A percentile compares a stretch with the other conserved stretches of the same genome.
Conservation (phyloP, 1,284 basidiomycete species). For the Sporisorium exsertum region DNA sequence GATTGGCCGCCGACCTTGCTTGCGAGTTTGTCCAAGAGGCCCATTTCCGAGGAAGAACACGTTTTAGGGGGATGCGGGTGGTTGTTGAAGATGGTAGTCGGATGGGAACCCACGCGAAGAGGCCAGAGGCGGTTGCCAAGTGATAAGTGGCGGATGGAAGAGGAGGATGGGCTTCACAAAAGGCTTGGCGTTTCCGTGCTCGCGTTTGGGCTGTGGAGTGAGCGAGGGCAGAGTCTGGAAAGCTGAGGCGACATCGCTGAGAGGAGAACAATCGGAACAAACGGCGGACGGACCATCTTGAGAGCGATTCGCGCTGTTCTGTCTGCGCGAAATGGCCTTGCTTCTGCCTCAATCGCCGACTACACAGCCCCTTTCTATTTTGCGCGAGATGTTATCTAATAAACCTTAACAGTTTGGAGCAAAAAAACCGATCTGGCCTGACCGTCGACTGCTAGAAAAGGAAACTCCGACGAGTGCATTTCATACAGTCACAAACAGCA, state of each 20-base stretch:
- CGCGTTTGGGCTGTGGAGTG: neutral
- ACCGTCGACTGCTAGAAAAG: neutral
- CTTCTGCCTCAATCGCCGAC: neutral
- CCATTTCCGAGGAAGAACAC: slow-evolving; percentile 30
- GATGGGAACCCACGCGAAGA: neutral
- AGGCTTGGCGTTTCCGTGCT: slow-evolving; percentile 12
- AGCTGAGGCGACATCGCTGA: neutral
- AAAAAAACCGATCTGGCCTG: neutral
- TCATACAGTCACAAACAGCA: slow-evolving; percentile 2
- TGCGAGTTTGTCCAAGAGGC: slow-evolving; percentile 61
- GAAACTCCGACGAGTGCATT: neutral
- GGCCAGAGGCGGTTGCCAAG: neutral
- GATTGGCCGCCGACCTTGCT: slow-evolving; percentile 44
- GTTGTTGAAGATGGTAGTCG: neutral
- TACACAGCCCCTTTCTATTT: slow-evolving; percentile 6
- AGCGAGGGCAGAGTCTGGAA: neutral
- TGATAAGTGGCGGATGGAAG: neutral
- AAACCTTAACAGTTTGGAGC: neutral
- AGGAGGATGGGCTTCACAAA: neutral
- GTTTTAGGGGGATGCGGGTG: too few relatives aligned
- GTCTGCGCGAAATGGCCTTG: neutral
- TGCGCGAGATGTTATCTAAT: neutral
- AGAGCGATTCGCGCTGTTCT: neutral
- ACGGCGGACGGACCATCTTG: neutral
- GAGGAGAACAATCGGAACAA: neutral